These are phyloP conservation scores for Pseudonitzschia delicatissima DNA, from an alignment of 108 stramenopile genomes.

Conservation along the genomic window DNA sequence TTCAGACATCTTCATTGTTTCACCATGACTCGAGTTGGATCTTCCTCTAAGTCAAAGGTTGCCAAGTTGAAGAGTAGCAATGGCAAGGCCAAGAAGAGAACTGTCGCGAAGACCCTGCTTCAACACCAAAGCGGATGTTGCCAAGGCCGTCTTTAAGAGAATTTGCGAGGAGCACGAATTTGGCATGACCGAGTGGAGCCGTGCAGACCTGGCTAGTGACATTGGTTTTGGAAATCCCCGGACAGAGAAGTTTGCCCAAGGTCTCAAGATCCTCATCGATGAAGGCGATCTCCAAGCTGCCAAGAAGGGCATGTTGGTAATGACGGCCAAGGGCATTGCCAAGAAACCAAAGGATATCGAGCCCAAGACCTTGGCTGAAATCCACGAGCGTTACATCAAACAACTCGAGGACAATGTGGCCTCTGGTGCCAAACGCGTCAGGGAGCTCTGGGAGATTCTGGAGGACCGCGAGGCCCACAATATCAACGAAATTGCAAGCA, in stretches of 20 bases:
- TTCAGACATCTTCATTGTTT: too few relatives aligned
- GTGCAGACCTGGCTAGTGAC: not conserved
- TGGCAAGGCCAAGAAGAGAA: too few relatives aligned
- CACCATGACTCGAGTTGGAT: too few relatives aligned
- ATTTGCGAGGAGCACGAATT: constrained; percentile 5
- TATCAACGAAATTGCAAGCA: not conserved
- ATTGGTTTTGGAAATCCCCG: constrained; percentile 14
- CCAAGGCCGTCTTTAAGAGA: not conserved
- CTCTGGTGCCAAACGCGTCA: not conserved
- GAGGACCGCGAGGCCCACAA: constrained; percentile 7
- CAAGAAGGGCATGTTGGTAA: not conserved
- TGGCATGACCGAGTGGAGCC: not conserved
- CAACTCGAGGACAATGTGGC: not conserved
- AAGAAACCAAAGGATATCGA: not conserved
- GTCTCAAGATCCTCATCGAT: constrained; percentile 7
- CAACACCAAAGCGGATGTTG: not conserved
- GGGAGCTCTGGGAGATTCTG: not conserved
- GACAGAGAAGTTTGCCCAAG: not conserved
- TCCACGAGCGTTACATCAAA: constrained; percentile 1
- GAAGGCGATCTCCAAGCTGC: not conserved
- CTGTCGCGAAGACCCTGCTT: too few relatives aligned
- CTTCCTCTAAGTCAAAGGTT: too few relatives aligned
- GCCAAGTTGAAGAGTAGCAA: too few relatives aligned
- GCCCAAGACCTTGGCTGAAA: not conserved
- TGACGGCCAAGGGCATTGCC: not conserved